phyloP scores from a whole-genome alignment of 2,329 filamentous ascomycete genomes.

The Stachybotrys elegans region DNA sequence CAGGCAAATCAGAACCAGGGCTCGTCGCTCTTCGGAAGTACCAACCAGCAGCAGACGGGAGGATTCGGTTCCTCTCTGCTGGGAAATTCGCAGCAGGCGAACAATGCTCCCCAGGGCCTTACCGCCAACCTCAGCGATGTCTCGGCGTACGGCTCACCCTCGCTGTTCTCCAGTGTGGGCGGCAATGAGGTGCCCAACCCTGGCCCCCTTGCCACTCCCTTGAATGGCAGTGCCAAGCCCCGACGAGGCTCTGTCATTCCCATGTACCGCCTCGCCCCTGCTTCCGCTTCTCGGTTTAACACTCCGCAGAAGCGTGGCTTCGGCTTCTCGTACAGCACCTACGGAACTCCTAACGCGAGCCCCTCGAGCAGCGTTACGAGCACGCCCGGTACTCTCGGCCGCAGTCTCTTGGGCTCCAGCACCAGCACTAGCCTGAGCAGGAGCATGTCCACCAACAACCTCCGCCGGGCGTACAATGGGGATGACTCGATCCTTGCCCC shows the following conservation, averaged over 20 bases:
- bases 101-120: conserved; percentile 56
- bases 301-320: conserved; percentile 85
- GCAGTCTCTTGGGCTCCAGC: conserved; percentile 62
- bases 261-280: conserved; percentile 81
- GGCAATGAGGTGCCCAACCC: conserved; percentile 62
- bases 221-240: conserved; percentile 68
- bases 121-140: conserved; percentile 76
- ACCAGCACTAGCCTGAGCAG: conserved; percentile 71
- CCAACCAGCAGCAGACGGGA: conserved; percentile 43
- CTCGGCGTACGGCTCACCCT: conserved; percentile 86
- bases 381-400: conserved; percentile 62
- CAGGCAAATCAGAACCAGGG: conserved; percentile 40
- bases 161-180: conserved; percentile 73
- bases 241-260: conserved; percentile 77
- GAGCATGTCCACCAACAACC: conserved; percentile 82
- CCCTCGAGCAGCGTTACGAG: conserved; percentile 59
- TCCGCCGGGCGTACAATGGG: conserved; percentile 74
- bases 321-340: conserved; percentile 89
- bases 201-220: conserved; percentile 85
- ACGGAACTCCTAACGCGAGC: conserved; percentile 72
- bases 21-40: conserved; percentile 40
- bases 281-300: conserved; percentile 70
- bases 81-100: conserved; percentile 44
- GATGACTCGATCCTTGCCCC: conserved; percentile 85
- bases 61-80: conserved; percentile 52